Conservation (phyloP, 306 rosid genomes). For the Lithocarpus polystachyus region DNA sequence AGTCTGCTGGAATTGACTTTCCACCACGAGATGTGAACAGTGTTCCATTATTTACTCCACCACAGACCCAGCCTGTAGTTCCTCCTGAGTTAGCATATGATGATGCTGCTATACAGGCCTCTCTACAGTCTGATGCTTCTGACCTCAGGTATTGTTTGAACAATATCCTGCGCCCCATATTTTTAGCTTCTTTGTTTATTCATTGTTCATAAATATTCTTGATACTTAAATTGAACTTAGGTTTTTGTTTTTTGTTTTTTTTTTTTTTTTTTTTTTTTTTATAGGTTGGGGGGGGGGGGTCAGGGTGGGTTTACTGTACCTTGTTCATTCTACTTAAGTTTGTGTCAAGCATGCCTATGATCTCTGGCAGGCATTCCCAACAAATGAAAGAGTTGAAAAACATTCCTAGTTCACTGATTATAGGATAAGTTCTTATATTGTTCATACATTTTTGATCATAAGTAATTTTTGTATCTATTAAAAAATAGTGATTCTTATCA, state of each 20-base stretch:
- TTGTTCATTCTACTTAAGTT: background rate
- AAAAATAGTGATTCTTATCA: too few species aligned
- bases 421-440: too few species aligned
- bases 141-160: conserved; percentile 67
- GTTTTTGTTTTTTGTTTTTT: background rate
- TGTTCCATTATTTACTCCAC: conserved; percentile 90
- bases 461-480: too few species aligned
- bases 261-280: too few species aligned
- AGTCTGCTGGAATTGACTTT: conserved; percentile 93
- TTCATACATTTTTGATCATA: too few species aligned
- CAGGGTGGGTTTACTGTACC: background rate
- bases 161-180: background rate
- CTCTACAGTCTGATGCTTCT: conserved; percentile 87
- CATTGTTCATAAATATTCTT: background rate
- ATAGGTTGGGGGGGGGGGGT: too few species aligned
- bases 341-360: background rate
- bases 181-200: background rate
- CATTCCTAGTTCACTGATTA: too few species aligned
- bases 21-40: conserved; percentile 81
- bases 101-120: conserved; percentile 79
- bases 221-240: background rate
- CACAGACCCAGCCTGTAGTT: conserved; percentile 76
- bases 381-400: too few species aligned
- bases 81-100: conserved; percentile 45
- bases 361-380: too few species aligned